phyloP scores from a whole-genome alignment of 2,329 filamentous ascomycete species.

The Pseudocercospora eumusae region DNA sequence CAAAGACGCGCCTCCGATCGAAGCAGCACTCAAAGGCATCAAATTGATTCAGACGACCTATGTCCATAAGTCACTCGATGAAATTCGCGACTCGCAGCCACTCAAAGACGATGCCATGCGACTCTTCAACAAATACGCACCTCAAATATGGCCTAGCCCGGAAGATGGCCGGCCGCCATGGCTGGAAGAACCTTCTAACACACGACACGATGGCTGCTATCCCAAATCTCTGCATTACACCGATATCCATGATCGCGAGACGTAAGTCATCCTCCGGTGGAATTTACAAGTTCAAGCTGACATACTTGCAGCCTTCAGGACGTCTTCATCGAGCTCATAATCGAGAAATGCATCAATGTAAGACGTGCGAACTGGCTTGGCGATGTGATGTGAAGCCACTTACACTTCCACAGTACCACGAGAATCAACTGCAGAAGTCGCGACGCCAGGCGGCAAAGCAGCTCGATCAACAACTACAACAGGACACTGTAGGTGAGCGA shows the following conservation, averaged over 20 bases:
- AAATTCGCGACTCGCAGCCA: conserved; percentile 21
- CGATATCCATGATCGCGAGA: conserved; percentile 17
- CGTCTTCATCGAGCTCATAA: conserved; percentile 22
- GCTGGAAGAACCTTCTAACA: conserved; percentile 19
- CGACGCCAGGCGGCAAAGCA: conserved; percentile 18
- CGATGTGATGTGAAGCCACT: background rate
- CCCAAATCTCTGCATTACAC: conserved; percentile 18
- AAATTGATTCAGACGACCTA: conserved; percentile 21
- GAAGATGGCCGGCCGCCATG: conserved; percentile 19
- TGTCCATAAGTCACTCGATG: conserved; percentile 17
- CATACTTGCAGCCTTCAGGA: conserved; percentile 17
- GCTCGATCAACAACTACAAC: conserved; percentile 13
- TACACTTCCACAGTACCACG: conserved; percentile 16
- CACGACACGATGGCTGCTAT: conserved; percentile 20
- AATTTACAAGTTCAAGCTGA: conserved; percentile 12
- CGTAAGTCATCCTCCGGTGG: conserved; percentile 11
- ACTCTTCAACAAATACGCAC: conserved; percentile 20
- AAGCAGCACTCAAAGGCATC: conserved; percentile 22
- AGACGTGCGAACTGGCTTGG: background rate
- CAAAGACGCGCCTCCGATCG: conserved; percentile 21
- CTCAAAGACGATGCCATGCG: conserved; percentile 19
- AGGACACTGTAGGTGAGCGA: conserved; percentile 1
- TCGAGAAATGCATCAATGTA: conserved; percentile 23
- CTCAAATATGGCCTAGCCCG: conserved; percentile 22
- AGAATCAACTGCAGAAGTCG: conserved; percentile 25